Evolutionary conservation across 108 stramenopile genomes (phyloP).

Genomic region (Pseudonitzschia pungens): DNA sequence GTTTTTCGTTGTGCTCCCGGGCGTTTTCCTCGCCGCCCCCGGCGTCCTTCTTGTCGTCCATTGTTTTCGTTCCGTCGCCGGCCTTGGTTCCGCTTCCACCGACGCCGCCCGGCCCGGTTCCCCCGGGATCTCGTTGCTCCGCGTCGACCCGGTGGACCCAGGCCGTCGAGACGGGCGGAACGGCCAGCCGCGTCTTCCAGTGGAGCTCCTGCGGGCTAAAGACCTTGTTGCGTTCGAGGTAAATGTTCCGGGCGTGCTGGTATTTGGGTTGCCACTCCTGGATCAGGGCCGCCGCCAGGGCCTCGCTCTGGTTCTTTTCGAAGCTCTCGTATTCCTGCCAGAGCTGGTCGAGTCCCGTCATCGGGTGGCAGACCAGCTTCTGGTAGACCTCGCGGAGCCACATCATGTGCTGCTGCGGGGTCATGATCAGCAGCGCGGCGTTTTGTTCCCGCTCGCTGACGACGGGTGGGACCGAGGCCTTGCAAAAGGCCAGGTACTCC

Average conservation of each 20-base stretch:
- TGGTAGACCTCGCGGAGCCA: slow-evolving; percentile 74
- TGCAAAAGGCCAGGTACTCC: slow-evolving; percentile 65
- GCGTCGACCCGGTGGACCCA: slow-evolving; percentile 31
- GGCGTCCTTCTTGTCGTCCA: slow-evolving; percentile 12
- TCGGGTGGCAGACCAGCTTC: slow-evolving; percentile 73
- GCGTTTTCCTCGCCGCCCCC: slow-evolving; percentile 31
- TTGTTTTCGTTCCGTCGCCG: slow-evolving; percentile 6
- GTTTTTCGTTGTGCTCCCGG: slow-evolving; percentile 36
- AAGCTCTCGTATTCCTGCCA: slow-evolving; percentile 89
- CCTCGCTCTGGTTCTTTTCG: slow-evolving; percentile 75
- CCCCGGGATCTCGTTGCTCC: slow-evolving; percentile 21
- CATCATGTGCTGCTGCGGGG: slow-evolving; percentile 61
- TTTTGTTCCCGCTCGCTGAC: slow-evolving; percentile 22
- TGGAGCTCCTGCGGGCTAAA: slow-evolving; percentile 54
- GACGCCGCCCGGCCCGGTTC: neutral
- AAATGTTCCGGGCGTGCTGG: slow-evolving; percentile 84
- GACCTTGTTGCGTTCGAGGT: slow-evolving; percentile 77
- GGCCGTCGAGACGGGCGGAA: slow-evolving; percentile 48
- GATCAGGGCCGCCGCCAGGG: slow-evolving; percentile 69
- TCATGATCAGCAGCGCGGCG: slow-evolving; percentile 38
- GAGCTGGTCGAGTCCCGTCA: slow-evolving; percentile 79
- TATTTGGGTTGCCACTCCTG: slow-evolving; percentile 77
- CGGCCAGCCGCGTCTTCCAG: slow-evolving; percentile 55
- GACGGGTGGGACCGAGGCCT: slow-evolving; percentile 50
- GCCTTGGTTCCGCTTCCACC: slow-evolving; percentile 4